Evolutionary conservation across 768 basidiomycete species (phyloP).

Genomic region (Lactifluus subvellereus): DNA sequence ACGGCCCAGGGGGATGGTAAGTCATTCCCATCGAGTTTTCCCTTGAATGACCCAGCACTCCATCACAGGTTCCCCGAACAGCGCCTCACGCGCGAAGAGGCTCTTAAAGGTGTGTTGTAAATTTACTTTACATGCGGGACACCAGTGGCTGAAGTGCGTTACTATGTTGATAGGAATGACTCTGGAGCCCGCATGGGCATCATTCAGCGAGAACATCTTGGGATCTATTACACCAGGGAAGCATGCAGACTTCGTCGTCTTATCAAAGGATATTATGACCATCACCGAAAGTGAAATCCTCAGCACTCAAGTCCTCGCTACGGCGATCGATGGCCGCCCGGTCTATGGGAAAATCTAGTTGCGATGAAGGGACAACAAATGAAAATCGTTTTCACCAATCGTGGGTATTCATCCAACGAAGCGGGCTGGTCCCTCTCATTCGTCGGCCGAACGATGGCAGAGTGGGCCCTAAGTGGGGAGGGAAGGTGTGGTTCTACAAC

Average conservation of each 20-base stretch:
- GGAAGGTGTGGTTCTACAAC: not conserved
- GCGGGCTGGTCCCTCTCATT: conserved; percentile 6
- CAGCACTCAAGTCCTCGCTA: conserved; percentile 60
- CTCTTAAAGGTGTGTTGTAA: conserved; percentile 53
- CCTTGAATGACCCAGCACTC: not conserved
- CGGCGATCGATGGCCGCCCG: conserved; percentile 68
- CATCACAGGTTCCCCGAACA: conserved; percentile 73
- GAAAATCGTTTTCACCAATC: not conserved
- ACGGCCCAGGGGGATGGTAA: conserved; percentile 80
- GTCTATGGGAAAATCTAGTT: conserved; percentile 39
- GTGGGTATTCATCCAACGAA: conserved; percentile 4
- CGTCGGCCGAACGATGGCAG: conserved; percentile 2
- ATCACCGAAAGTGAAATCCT: conserved; percentile 56
- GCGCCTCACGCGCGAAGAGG: conserved; percentile 66
- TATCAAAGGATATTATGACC: conserved; percentile 77
- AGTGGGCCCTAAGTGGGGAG: not conserved
- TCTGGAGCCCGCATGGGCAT: conserved; percentile 80
- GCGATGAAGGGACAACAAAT: conserved; percentile 1
- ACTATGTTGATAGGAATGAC: conserved; percentile 60
- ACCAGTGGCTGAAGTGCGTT: not conserved
- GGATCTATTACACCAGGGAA: conserved; percentile 80
- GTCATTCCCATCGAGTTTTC: conserved; percentile 24
- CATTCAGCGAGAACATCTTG: conserved; percentile 64
- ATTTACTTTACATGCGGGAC: not conserved
- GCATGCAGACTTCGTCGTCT: conserved; percentile 78